Conservation (phyloP, 164 flowering plant genomes). For the Aristolochia californica region DNA sequence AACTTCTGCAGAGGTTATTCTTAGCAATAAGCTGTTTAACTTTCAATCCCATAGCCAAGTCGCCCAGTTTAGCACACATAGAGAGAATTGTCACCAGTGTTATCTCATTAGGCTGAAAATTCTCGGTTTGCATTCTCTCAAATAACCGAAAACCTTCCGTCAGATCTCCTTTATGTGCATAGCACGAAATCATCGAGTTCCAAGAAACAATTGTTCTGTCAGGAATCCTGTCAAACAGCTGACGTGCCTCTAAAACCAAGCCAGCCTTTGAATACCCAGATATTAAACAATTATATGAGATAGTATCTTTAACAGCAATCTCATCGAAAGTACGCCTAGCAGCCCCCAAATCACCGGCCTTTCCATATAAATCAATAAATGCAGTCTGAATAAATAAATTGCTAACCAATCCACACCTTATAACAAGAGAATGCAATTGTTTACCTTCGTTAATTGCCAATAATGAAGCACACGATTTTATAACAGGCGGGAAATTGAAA, state of each 20-base stretch:
- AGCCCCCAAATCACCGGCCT: slow-evolving; percentile 23
- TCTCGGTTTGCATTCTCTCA: slow-evolving; percentile 27
- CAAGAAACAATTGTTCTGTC: slow-evolving; percentile 32
- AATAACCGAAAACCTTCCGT: slow-evolving; percentile 28
- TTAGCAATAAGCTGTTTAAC: slow-evolving; percentile 29
- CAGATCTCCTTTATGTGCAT: slow-evolving; percentile 28
- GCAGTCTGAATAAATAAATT: slow-evolving; percentile 26
- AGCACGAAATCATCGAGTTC: slow-evolving; percentile 46
- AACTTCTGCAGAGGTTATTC: slow-evolving; percentile 14
- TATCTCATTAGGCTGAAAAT: slow-evolving; percentile 22
- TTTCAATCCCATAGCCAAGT: slow-evolving; percentile 34
- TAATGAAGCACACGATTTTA: slow-evolving; percentile 25
- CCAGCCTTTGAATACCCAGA: slow-evolving; percentile 35
- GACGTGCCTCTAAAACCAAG: slow-evolving; percentile 23
- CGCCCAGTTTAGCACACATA: slow-evolving; percentile 32
- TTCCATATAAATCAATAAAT: slow-evolving; percentile 36
- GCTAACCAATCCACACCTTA: slow-evolving; percentile 22
- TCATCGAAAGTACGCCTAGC: slow-evolving; percentile 30
- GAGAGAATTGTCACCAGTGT: slow-evolving; percentile 38
- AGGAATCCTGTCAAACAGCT: slow-evolving; percentile 31
- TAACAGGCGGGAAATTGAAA: slow-evolving; percentile 26
- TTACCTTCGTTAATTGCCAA: slow-evolving; percentile 21
- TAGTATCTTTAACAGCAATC: slow-evolving; percentile 29
- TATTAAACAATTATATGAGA: slow-evolving; percentile 37
- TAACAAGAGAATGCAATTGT: slow-evolving; percentile 28